Percentiles rank a stretch among this genome's conserved stretches.
These are phyloP conservation scores for Seiridium cupressi DNA, from an alignment of 2,329 filamentous ascomycete genomes.

Conservation along the genomic window DNA sequence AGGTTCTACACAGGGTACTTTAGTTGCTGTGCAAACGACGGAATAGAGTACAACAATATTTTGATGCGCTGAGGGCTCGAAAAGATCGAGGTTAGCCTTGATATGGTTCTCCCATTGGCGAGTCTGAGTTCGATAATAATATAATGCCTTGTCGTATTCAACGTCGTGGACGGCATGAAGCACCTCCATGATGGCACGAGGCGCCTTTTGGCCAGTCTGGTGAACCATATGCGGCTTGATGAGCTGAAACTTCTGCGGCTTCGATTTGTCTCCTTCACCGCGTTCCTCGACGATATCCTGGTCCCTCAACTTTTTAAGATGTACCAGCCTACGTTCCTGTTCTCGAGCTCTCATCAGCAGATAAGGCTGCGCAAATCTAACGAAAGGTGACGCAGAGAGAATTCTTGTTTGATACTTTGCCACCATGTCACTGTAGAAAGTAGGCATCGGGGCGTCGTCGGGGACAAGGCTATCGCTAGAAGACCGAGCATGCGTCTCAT, in stretches of 20 bases:
- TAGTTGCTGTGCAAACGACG: conserved; percentile 88
- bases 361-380: conserved; percentile 92
- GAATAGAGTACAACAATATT: conserved; percentile 95
- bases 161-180: conserved; percentile 93
- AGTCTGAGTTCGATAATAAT: conserved; percentile 92
- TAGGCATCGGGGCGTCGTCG: conserved; percentile 80
- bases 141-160: conserved; percentile 91
- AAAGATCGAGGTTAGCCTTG: conserved; percentile 81
- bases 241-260: conserved; percentile 76
- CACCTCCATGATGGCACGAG: conserved; percentile 87
- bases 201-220: conserved; percentile 73
- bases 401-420: conserved; percentile 91
- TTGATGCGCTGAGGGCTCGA: conserved; percentile 93
- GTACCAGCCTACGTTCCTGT: conserved; percentile 79
- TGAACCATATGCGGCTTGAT: conserved; percentile 97
- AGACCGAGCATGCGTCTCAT: conserved; percentile 41
- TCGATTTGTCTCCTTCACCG: conserved; percentile 58
- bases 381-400: conserved; percentile 91
- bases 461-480: conserved; percentile 59
- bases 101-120: conserved; percentile 96
- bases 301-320: conserved; percentile 79
- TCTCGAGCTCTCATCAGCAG: conserved; percentile 89
- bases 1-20: conserved; percentile 88
- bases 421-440: conserved; percentile 93
- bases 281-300: conserved; percentile 63